phyloP scores from a whole-genome alignment of 1,139 yeast genomes.

The Citeromyces siamensis region DNA sequence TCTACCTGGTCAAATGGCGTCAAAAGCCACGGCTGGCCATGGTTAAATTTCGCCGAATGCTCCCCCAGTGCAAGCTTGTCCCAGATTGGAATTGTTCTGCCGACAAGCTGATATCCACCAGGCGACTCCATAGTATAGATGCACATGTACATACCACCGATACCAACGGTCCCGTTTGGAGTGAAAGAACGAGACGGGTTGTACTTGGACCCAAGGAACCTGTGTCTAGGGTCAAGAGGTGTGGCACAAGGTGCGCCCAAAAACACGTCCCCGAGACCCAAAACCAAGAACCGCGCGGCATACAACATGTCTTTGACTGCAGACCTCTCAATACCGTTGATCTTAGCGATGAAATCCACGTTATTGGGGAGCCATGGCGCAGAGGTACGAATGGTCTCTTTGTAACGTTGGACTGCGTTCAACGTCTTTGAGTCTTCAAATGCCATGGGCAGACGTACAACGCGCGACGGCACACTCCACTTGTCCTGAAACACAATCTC shows the following conservation, averaged over 20 bases:
- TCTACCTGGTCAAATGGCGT: slow-evolving; percentile 90
- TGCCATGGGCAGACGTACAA: slow-evolving; percentile 86
- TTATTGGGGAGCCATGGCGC: slow-evolving; percentile 99
- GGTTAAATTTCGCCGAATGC: slow-evolving; percentile 29
- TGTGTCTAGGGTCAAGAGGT: slow-evolving; percentile 92
- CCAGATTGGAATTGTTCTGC: slow-evolving; percentile 97
- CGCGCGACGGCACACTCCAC: slow-evolving; percentile 79
- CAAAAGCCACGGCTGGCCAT: slow-evolving; percentile 46
- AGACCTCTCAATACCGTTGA: slow-evolving; percentile 67
- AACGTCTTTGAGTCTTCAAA: slow-evolving; percentile 86
- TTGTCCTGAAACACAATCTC: slow-evolving; percentile 61
- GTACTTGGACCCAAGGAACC: slow-evolving; percentile 85
- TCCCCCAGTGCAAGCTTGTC: slow-evolving; percentile 75
- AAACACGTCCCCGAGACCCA: slow-evolving; percentile 95
- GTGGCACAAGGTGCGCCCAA: slow-evolving; percentile 98
- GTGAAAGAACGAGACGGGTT: slow-evolving; percentile 95
- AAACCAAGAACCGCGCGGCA: slow-evolving; percentile 78
- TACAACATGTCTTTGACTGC: slow-evolving; percentile 78
- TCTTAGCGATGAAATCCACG: slow-evolving; percentile 85
- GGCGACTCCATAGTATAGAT: slow-evolving; percentile 98
- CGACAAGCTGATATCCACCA: slow-evolving; percentile 95
- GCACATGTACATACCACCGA: slow-evolving; percentile 98
- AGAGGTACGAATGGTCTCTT: slow-evolving; percentile 81
- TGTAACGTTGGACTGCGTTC: slow-evolving; percentile 81
- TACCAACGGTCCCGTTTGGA: slow-evolving; percentile 94